These are phyloP conservation scores for Dillenia turbinata DNA, from an alignment of 164 flowering plant genomes.

Conservation along the genomic window DNA sequence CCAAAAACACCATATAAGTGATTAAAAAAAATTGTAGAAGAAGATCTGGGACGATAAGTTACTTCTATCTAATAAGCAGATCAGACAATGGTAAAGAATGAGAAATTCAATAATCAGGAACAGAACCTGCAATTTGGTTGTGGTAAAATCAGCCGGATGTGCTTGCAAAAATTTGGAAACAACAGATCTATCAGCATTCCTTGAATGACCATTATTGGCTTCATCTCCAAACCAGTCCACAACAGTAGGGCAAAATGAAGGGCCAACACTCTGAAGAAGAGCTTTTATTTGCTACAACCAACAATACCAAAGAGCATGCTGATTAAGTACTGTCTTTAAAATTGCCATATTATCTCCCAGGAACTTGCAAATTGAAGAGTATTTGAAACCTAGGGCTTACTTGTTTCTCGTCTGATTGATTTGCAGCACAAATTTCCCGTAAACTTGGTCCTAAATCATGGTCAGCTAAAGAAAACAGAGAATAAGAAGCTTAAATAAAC, in stretches of 20 bases:
- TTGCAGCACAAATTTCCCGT: slow-evolving; percentile 84
- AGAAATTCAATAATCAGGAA: too few relatives aligned
- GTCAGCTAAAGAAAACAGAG: slow-evolving; percentile 30
- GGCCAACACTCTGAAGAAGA: slow-evolving; percentile 72
- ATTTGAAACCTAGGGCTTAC: slow-evolving; percentile 23
- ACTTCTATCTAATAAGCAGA: too few relatives aligned
- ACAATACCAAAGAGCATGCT: slow-evolving; percentile 1
- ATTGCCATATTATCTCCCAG: neutral
- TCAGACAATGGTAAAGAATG: too few relatives aligned
- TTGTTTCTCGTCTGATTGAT: slow-evolving; percentile 88
- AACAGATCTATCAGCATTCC: slow-evolving; percentile 70
- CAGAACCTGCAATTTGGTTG: slow-evolving; percentile 73
- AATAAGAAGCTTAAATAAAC: too few relatives aligned
- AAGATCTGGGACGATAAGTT: too few relatives aligned
- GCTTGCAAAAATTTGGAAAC: slow-evolving; percentile 78
- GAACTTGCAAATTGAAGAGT: neutral
- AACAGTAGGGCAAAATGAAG: slow-evolving; percentile 69
- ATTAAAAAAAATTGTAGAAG: neutral
- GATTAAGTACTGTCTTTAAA: neutral
- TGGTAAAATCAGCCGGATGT: slow-evolving; percentile 77
- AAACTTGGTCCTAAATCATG: slow-evolving; percentile 68
- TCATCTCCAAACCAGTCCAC: slow-evolving; percentile 76
- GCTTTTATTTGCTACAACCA: slow-evolving; percentile 82
- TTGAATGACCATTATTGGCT: slow-evolving; percentile 40
- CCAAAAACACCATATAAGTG: neutral